A percentile compares a stretch with the other conserved stretches of the same genome.
Evolutionary conservation across 306 rosid genomes (phyloP).

Genomic region (Lagenaria siceraria): DNA sequence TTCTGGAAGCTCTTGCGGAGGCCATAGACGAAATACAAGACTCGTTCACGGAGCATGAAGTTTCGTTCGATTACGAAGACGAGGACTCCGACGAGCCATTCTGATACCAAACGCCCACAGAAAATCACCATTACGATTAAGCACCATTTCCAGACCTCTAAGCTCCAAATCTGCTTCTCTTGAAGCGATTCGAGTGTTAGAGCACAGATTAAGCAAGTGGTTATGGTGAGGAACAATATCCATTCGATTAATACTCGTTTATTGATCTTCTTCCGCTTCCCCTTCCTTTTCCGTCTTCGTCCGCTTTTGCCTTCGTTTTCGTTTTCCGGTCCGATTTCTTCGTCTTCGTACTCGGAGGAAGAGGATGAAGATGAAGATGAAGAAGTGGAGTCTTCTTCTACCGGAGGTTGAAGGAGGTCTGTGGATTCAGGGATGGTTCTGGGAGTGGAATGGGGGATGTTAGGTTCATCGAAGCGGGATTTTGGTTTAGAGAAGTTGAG

Average conservation of each 20-base stretch:
- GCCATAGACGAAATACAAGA: slow-evolving; percentile 34
- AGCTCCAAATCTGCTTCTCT: slow-evolving; percentile 10
- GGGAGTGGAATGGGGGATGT: slow-evolving; percentile 6
- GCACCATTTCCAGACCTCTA: slow-evolving; percentile 39
- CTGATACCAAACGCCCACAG: slow-evolving; percentile 35
- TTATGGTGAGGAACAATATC: slow-evolving; percentile 25
- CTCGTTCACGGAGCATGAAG: slow-evolving; percentile 37
- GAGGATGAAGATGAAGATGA: slow-evolving; percentile 7
- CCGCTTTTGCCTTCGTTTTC: neutral
- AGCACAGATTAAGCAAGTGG: slow-evolving; percentile 28
- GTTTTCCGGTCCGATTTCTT: slow-evolving; percentile 14
- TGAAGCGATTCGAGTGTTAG: slow-evolving; percentile 15
- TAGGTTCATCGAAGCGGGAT: slow-evolving; percentile 33
- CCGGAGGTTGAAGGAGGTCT: neutral
- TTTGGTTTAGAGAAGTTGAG: slow-evolving; percentile 31
- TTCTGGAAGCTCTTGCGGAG: slow-evolving; percentile 37
- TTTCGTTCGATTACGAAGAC: slow-evolving; percentile 35
- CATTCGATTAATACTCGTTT: slow-evolving; percentile 29
- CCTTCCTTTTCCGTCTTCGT: slow-evolving; percentile 7
- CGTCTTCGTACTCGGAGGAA: slow-evolving; percentile 16
- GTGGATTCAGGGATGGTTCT: slow-evolving; percentile 17
- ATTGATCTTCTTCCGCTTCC: slow-evolving; percentile 21
- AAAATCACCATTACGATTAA: slow-evolving; percentile 38
- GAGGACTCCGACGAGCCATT: slow-evolving; percentile 27
- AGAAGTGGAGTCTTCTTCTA: neutral